Base-by-base conservation (phyloP, 805 yeast species). In the Yarrowia bubula region DNA sequence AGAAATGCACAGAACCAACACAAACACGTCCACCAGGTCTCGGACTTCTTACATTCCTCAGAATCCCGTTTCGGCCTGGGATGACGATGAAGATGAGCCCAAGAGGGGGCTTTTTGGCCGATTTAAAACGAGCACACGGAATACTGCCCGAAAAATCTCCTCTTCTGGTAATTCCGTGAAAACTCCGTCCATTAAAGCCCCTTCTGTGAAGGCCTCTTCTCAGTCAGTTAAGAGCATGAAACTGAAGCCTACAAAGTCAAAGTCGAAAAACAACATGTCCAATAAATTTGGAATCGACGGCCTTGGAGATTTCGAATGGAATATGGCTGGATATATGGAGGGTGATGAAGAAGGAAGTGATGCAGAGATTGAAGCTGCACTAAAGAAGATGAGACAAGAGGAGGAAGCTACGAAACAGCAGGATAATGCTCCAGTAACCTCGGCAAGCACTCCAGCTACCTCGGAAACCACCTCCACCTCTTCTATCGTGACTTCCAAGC, bases 291-390 rank as follows among this genome's bases (percentile, higher is more conserved):
- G 47, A 1, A 39, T 55, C 17, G 61, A 41, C 13, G 31, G 28
- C 6, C 37, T 55, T 2, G 61, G 61, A 9, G 61, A 55, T 28
- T 39, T 31, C 14, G 61, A 55, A 7, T 55, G 61, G 61, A 55
- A 41, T 38, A 17, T 55, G 38, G 11, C 6, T 2, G 61, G 47
- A 11, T 55, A 55, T 47, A 39, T 55, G 61, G 61, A 55, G n/a
- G 61, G 47, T 5, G 61, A 55, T 15, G 61, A 55, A 13, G 61
- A 55, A 10, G 47, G 38, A 5, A 31, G 39, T 8, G 61, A 55
- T 37, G 47, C 37, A 10, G 61, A 55, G 14, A 55, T 55, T 32
- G 61, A 55, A 17, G 47, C 47, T 31, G 61, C 61, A 1, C 31
- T 55, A 1, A 22, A 22, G 28, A 22, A 22, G 28, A 22, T 22